Conservation (phyloP, 1,284 basidiomycete genomes). For the Rhodofomes roseus region DNA sequence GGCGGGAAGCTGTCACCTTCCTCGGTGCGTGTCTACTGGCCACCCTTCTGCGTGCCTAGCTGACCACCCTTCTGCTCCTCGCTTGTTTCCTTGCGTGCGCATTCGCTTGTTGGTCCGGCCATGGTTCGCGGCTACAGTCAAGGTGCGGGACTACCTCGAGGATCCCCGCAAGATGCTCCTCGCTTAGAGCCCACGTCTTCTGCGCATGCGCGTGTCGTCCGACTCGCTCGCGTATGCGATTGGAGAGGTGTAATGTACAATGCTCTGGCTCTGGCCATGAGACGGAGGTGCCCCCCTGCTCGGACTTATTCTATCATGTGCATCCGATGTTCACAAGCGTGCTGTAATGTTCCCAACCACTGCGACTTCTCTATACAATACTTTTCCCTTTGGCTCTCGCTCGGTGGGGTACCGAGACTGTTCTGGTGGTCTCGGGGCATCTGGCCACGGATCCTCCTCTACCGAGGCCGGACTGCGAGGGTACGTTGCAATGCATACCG, state of each 20-base stretch:
- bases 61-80: conserved; percentile 8
- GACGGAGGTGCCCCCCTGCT: not conserved
- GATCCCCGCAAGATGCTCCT: conserved; percentile 66
- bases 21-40: conserved; percentile 61
- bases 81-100: not conserved
- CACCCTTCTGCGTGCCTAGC: conserved; percentile 5
- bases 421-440: too few species aligned
- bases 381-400: not conserved
- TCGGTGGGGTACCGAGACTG: not conserved
- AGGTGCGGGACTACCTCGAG: conserved; percentile 69
- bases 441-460: not conserved
- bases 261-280: not conserved
- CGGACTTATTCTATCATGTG: not conserved
- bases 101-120: not conserved
- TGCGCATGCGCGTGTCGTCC: not conserved
- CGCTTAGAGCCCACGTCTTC: conserved; percentile 13
- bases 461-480: not conserved
- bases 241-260: not conserved
- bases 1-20: conserved; percentile 96
- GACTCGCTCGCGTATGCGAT: not conserved
- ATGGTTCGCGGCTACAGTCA: conserved; percentile 50
- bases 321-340: conserved; percentile 1
- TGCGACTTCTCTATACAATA: conserved; percentile 2
- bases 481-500: not conserved
- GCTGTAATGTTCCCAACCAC: not conserved